A percentile compares a stretch with the other conserved stretches of the same genome.
Evolutionary conservation across 768 basidiomycete species (phyloP).

Genomic region (Psilocybe cubensis): DNA sequence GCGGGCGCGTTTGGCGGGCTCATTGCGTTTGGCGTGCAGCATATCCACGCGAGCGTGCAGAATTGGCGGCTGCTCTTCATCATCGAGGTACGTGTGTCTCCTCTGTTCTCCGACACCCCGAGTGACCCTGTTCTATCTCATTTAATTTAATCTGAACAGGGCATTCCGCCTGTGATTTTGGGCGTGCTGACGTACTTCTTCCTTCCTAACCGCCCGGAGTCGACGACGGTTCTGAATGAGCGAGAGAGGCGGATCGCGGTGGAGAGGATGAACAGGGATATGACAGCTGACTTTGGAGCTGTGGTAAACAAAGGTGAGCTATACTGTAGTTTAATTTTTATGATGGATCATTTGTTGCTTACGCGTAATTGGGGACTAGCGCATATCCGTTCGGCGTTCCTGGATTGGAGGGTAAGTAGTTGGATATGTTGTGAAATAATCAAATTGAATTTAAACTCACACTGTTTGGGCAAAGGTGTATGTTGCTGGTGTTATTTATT

Average conservation of each 20-base stretch:
- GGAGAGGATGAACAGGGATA: conserved; percentile 66
- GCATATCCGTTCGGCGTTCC: conserved; percentile 64
- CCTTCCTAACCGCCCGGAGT: conserved; percentile 75
- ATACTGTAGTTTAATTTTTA: neutral
- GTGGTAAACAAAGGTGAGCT: conserved; percentile 61
- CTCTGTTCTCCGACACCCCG: too few relatives aligned
- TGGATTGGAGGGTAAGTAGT: conserved; percentile 70
- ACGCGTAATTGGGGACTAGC: conserved; percentile 38
- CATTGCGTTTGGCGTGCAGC: conserved; percentile 79
- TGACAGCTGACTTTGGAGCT: conserved; percentile 67
- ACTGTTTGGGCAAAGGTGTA: conserved; percentile 47
- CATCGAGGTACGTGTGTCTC: conserved; percentile 64
- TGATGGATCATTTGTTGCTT: conserved; percentile 2
- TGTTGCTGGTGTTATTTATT: conserved; percentile 72
- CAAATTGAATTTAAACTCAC: too few relatives aligned
- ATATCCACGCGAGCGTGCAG: conserved; percentile 49
- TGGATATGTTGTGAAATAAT: too few relatives aligned
- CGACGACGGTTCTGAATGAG: conserved; percentile 59
- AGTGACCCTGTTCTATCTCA: too few relatives aligned
- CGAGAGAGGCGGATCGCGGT: conserved; percentile 63
- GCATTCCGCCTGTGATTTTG: conserved; percentile 67
- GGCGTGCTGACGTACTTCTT: conserved; percentile 57
- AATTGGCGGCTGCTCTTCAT: conserved; percentile 74
- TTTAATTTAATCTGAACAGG: conserved; percentile 41
- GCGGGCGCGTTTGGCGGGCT: conserved; percentile 88